phyloP scores from a whole-genome alignment of 2,329 filamentous ascomycete species.

The Graphiopsis chlorocephala region DNA sequence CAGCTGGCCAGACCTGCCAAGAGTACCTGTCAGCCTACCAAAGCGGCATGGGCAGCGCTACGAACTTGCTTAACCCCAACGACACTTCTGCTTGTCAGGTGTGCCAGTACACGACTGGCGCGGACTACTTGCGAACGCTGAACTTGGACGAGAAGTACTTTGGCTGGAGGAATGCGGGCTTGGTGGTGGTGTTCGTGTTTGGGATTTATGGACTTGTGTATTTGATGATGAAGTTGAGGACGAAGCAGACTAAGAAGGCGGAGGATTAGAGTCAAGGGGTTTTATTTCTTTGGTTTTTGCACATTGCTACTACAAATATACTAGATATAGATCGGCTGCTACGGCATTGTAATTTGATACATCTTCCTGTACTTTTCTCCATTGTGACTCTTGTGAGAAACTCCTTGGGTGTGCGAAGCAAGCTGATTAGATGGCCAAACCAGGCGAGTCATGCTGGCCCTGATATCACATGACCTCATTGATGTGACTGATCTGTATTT shows the following conservation, averaged over 20 bases:
- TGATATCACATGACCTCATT: background rate
- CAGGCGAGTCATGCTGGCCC: background rate
- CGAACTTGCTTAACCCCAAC: constrained; percentile 58
- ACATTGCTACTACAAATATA: background rate
- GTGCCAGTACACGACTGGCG: constrained; percentile 58
- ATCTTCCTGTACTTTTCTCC: background rate
- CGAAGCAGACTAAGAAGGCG: constrained; percentile 42
- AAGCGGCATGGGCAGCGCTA: constrained; percentile 18
- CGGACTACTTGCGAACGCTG: constrained; percentile 59
- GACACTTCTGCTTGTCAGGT: constrained; percentile 56
- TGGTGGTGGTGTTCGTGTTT: constrained; percentile 54
- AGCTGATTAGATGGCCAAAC: background rate
- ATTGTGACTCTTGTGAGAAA: background rate
- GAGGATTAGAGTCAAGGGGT: constrained; percentile 21
- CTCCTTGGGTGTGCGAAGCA: background rate
- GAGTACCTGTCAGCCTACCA: constrained; percentile 58
- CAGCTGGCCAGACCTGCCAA: constrained; percentile 53
- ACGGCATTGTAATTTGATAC: background rate
- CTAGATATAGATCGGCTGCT: background rate
- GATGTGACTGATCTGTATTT: background rate
- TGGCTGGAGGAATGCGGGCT: constrained; percentile 64
- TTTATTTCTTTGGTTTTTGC: background rate
- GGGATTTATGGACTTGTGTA: constrained; percentile 18
- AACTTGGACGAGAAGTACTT: constrained; percentile 61
- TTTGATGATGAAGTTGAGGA: constrained; percentile 41